These are phyloP conservation scores for Boletus barrowsii DNA, from an alignment of 768 basidiomycete genomes.

Conservation along the genomic window DNA sequence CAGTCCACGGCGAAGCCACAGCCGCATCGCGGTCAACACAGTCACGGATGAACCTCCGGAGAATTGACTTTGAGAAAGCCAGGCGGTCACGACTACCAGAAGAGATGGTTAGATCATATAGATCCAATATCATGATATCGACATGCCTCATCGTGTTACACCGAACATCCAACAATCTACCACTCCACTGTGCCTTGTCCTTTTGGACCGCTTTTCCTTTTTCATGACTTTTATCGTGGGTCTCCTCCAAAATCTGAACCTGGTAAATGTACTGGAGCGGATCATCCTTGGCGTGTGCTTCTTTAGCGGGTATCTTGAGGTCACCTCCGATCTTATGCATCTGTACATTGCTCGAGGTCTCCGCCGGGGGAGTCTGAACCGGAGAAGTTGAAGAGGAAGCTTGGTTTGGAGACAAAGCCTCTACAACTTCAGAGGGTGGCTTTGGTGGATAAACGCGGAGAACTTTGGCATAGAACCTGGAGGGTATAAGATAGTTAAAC, in stretches of 20 bases:
- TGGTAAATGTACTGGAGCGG: constrained; percentile 84
- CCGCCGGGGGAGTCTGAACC: constrained; percentile 41
- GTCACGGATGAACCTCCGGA: constrained; percentile 94
- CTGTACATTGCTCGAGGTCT: constrained; percentile 47
- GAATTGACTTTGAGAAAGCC: constrained; percentile 94
- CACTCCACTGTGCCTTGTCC: constrained; percentile 62
- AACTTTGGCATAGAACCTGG: constrained; percentile 79
- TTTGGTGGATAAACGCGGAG: constrained; percentile 74
- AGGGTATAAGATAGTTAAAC: constrained; percentile 15
- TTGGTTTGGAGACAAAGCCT: constrained; percentile 30
- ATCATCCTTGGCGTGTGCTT: constrained; percentile 69
- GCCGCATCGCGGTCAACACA: constrained; percentile 91
- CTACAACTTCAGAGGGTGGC: constrained; percentile 39
- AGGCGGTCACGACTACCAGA: constrained; percentile 82
- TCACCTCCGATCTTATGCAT: constrained; percentile 75
- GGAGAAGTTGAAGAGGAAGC: constrained; percentile 45
- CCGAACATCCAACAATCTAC: constrained; percentile 80
- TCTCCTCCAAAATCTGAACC: constrained; percentile 79
- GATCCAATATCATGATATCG: not conserved
- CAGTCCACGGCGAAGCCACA: constrained; percentile 93
- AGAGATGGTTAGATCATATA: constrained; percentile 1
- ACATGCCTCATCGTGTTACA: constrained; percentile 76
- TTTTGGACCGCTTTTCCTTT: constrained; percentile 55
- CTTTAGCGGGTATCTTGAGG: constrained; percentile 70
- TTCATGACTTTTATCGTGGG: constrained; percentile 64